phyloP scores from a whole-genome alignment of 805 yeast species.

The Candida jianshihensis region DNA sequence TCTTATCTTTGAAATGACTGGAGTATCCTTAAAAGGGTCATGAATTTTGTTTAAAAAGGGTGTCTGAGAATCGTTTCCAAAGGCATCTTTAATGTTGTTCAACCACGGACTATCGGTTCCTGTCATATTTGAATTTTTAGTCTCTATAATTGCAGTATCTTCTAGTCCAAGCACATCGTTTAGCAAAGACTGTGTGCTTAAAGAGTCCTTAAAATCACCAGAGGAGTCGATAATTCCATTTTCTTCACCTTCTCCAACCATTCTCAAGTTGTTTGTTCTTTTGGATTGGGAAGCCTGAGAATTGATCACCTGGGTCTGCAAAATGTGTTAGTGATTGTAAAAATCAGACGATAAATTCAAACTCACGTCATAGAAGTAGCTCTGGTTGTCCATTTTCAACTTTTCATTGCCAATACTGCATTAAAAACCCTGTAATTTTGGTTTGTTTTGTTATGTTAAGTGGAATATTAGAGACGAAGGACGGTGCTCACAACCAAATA shows the following conservation, averaged over 20 bases:
- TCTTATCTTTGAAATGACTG: constrained; percentile 5
- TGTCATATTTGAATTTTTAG: constrained; percentile 7
- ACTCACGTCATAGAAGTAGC: too few species aligned
- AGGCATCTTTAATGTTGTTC: constrained; percentile 19
- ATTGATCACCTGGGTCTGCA: constrained; percentile 17
- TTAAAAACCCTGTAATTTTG: too few species aligned
- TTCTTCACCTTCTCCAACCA: constrained; percentile 15
- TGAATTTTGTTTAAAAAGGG: constrained; percentile 25
- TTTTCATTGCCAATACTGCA: too few species aligned
- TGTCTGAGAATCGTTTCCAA: constrained; percentile 10
- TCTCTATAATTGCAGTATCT: neutral
- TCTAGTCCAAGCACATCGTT: constrained; percentile 1
- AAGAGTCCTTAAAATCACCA: constrained; percentile 12
- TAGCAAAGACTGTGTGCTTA: constrained; percentile 16
- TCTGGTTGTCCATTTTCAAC: too few species aligned
- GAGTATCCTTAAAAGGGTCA: constrained; percentile 32
- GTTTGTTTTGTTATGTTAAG: too few species aligned
- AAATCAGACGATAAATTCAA: too few species aligned
- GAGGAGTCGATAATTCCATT: constrained; percentile 21
- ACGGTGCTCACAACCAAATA: too few species aligned
- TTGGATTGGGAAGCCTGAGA: neutral
- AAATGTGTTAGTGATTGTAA: too few species aligned
- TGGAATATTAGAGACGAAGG: too few species aligned
- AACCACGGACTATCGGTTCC: constrained; percentile 13
- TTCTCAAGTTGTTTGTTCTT: constrained; percentile 3